Evolutionary conservation across 306 rosid genomes (phyloP).

Genomic region (Glycine tomentella): DNA sequence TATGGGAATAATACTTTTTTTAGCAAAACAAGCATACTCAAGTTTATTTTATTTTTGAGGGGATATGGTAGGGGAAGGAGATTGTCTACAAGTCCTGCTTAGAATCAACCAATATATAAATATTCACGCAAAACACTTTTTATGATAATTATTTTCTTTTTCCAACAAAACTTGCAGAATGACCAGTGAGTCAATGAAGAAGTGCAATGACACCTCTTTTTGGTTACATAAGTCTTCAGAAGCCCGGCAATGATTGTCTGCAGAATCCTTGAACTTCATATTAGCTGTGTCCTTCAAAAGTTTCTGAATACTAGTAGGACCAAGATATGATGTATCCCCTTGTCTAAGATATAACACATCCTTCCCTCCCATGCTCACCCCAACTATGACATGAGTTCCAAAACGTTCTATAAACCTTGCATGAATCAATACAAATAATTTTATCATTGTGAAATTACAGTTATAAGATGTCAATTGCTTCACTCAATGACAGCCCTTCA

Average conservation of each 20-base stretch:
- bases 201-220: slow-evolving; percentile 55
- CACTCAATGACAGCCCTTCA: not conserved
- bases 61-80: not conserved
- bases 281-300: slow-evolving; percentile 70
- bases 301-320: slow-evolving; percentile 70
- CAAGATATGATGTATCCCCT: slow-evolving; percentile 69
- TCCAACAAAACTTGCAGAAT: not conserved
- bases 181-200: not conserved
- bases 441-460: slow-evolving; percentile 10
- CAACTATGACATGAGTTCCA: slow-evolving; percentile 89
- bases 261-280: slow-evolving; percentile 65
- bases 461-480: not conserved
- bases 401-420: slow-evolving; percentile 79
- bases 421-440: slow-evolving; percentile 29
- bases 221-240: slow-evolving; percentile 53
- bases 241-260: slow-evolving; percentile 52
- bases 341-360: slow-evolving; percentile 85
- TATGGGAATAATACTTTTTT: not conserved
- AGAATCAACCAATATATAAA: not conserved
- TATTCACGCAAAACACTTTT: not conserved
- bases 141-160: not conserved
- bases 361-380: slow-evolving; percentile 95
- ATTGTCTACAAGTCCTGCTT: not conserved
- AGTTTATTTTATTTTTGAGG: not conserved
- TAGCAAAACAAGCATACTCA: not conserved